Evolutionary conservation across 1,284 basidiomycete genomes (phyloP).

Genomic region (Neotropicomus parvogracilis): DNA sequence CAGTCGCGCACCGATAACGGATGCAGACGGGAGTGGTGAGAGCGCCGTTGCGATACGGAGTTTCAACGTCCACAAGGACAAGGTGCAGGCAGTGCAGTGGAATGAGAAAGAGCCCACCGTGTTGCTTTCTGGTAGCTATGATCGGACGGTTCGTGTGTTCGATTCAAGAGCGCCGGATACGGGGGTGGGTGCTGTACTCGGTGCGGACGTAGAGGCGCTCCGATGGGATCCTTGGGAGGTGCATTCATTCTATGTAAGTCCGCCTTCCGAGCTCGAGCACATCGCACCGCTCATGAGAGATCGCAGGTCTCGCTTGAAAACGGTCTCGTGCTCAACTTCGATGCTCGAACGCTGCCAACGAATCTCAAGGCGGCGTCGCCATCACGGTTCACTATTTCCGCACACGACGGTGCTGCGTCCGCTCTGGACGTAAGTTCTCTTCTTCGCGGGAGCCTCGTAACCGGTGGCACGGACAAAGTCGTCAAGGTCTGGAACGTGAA

Average conservation of each 20-base stretch:
- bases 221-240: slow-evolving; percentile 95
- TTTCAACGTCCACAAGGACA: slow-evolving; percentile 90
- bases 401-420: slow-evolving; percentile 94
- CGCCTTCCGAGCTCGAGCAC: neutral
- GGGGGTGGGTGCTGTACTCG: slow-evolving; percentile 76
- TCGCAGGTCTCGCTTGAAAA: slow-evolving; percentile 86
- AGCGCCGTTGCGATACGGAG: slow-evolving; percentile 61
- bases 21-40: slow-evolving; percentile 43
- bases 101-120: slow-evolving; percentile 85
- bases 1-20: slow-evolving; percentile 59
- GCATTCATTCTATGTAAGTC: slow-evolving; percentile 81
- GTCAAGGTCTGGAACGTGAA: slow-evolving; percentile 96
- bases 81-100: slow-evolving; percentile 98
- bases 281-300: slow-evolving; percentile 5
- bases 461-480: slow-evolving; percentile 90
- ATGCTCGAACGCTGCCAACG: slow-evolving; percentile 78
- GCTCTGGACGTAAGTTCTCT: slow-evolving; percentile 90
- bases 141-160: slow-evolving; percentile 90
- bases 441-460: slow-evolving; percentile 87
- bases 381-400: slow-evolving; percentile 85
- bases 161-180: slow-evolving; percentile 83
- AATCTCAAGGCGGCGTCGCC: slow-evolving; percentile 58
- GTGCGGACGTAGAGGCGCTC: slow-evolving; percentile 90
- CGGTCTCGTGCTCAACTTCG: slow-evolving; percentile 88
- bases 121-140: slow-evolving; percentile 89